Evolutionary conservation across 2,329 filamentous ascomycete genomes (phyloP), one percentile per base, ranked within the genome.

Genomic region (Fusarium sp.): DNA sequence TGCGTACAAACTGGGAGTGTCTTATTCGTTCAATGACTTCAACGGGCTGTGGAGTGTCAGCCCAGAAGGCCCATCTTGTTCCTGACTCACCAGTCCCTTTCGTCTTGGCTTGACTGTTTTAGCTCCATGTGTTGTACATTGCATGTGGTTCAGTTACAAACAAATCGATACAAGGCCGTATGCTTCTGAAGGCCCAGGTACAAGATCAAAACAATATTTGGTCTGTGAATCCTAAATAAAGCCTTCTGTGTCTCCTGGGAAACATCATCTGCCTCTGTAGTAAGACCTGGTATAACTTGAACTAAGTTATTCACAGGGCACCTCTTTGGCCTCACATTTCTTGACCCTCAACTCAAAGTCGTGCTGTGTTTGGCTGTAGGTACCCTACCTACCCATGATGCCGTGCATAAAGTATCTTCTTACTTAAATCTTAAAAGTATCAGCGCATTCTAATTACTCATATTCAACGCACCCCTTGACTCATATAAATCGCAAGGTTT

Each of bases 1-100:
- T 68, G 34, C 34, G 34, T 37, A 72, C 72, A 74, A 72, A 73
- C 68, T n/a, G 34, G 42, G 51, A 28, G 43, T 37, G 41, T 54
- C 42, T 28, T 30, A 71, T 74, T 74, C 65, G 72, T 49, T 41
- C 69, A 71, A 42, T 46, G 18, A 23, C 30, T 37, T 28, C n/a
- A 25, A 48, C 23, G 41, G 46, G 16, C 34, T 49, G 55, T 47
- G 58, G 59, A 45, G 50, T 49, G 21, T 40, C 14, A 13, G 11
- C 21, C 40, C 45, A 32, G 30, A 37, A 21, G 34, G 9, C 9
- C 45, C 45, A 62, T 56, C 41, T 23, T 42, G 54, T 63, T 59
- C 48, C 59, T 68, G 46, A 49, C 32, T 51, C 40, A 32, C 30
- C 25, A 34, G 51, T 42, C 30, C 41, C 9, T 41, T 51, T 37